Base-by-base conservation (phyloP, 2,329 filamentous ascomycete genomes). In the Thyridium curvatum region DNA sequence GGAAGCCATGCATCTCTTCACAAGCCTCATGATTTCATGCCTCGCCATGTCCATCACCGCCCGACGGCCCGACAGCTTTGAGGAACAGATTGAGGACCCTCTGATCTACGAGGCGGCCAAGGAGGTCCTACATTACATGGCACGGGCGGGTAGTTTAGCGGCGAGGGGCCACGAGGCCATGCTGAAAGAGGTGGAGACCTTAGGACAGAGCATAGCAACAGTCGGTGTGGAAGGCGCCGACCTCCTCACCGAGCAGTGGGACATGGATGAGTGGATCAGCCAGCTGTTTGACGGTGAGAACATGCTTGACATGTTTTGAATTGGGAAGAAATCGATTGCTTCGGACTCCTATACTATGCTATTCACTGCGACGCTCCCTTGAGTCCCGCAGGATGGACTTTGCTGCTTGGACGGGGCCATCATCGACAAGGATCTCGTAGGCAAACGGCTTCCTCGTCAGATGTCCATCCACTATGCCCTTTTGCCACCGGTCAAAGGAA, bases 401-500 rank as follows among this genome's bases (percentile, higher is more conserved):
- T 18, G 39, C 39, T 18, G 35, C 39, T n/a, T 18, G 18, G 32
- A 35, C 8, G 8, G 40, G 35, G 8, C 31, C 40, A 35, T 42
- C 30, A 17, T 39, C 28, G 31, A 42, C 30, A 17, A 42, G 18
- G 30, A 13, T 15, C 15, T 41, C 42, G 21, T 44, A 44, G 3
- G 35, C 8, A 4, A 46, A 30, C 8, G 44, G 39, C 33, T 34
- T 17, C 17, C 33, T 32, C 4, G 38, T 33, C 31, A 46, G n/a
- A 8, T 34, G 26, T 10, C 37, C 44, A 18, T 41, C 41, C 12
- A 37, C 21, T 12, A 44, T 32, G 6, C 44, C 41, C 12, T 38
- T 18, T 18, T 44, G 44, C 41, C 44, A 46, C 4, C 41, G 37
- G 15, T 38, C 35, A 29, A 40, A 46, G 8, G 39, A 41, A 12